Evolutionary conservation across 345 rosid genomes (phyloP), one percentile per base, ranked within the genome.

Genomic region (Euclidium syriacum): DNA sequence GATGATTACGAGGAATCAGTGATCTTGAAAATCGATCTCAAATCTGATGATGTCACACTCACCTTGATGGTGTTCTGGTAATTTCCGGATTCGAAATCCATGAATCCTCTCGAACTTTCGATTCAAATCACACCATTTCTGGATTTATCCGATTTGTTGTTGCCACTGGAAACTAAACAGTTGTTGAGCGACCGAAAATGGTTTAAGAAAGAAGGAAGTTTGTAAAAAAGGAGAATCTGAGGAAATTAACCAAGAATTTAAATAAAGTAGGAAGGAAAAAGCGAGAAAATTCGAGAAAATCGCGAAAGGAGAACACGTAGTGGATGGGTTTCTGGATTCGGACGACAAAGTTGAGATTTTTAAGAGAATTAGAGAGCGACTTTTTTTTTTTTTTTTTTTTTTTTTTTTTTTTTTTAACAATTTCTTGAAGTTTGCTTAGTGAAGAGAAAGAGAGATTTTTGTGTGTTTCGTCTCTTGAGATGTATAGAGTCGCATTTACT

Each of bases 41-140:
- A 50, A 49, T 52, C 58, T 51, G 36, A 54, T 29, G 16, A 46
- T 54, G 5, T 7, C n/a, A 4, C 5, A 24, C 79, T 65, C 36
- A 88, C 96, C 95, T 83, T 85, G 4, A 58, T 51, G 29, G 11
- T 64, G 32, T 81, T 79, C 27, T 62, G 84, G 65, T 50, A 53
- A 61, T 40, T 42, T 49, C 85, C 80, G 47, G 76, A 48, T 67
- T 88, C 90, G 62, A 71, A 52, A 48, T 59, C 72, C 79, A 78
- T 78, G 41, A 62, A 32, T 65, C 41, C 15, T 71, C 7, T 26
- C 23, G 29, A 66, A 50, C 35, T 73, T 40, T 77, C 49, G 74
- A 67, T 4, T 40, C 32, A 46, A 44, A 10, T 5, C 18, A 34
- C 16, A 19, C 22, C 26, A 19, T 33, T 26, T 58, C 18, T 17